Percentiles rank a stretch among this genome's conserved stretches.
Conservation (phyloP, 176 grass and related monocot genomes). For the Eleusine coracana region DNA sequence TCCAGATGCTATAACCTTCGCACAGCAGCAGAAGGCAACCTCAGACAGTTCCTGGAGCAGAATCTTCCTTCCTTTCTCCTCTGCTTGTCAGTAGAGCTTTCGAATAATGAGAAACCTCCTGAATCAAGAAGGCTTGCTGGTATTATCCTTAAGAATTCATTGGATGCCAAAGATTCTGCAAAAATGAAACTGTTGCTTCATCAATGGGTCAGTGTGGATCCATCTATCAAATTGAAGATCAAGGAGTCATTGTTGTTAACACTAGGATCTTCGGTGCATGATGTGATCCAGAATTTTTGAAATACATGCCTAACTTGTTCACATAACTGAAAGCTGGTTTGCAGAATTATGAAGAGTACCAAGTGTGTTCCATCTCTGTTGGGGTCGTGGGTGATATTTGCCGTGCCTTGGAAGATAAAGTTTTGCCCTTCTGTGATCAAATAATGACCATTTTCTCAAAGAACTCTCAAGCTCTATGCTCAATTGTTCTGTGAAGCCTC, state of each 20-base stretch:
- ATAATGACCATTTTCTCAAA: slow-evolving; percentile 85
- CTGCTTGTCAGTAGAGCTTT: slow-evolving; percentile 69
- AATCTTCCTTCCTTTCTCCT: slow-evolving; percentile 92
- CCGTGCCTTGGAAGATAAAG: slow-evolving; percentile 78
- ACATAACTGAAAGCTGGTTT: slow-evolving; percentile 78
- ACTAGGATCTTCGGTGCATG: slow-evolving; percentile 67
- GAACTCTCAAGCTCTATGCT: slow-evolving; percentile 77
- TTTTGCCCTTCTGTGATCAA: slow-evolving; percentile 80
- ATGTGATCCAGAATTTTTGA: slow-evolving; percentile 66
- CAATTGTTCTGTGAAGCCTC: slow-evolving; percentile 76
- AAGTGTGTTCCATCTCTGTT: slow-evolving; percentile 85
- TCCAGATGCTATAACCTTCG: slow-evolving; percentile 63
- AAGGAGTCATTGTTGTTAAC: slow-evolving; percentile 84
- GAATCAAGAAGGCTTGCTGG: slow-evolving; percentile 83
- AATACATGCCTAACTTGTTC: slow-evolving; percentile 83
- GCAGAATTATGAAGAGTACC: slow-evolving; percentile 85
- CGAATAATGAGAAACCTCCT: slow-evolving; percentile 64
- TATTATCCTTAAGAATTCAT: slow-evolving; percentile 78
- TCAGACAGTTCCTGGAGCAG: slow-evolving; percentile 91
- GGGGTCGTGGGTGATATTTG: slow-evolving; percentile 87
- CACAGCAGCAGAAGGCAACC: slow-evolving; percentile 58
- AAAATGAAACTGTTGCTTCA: slow-evolving; percentile 63
- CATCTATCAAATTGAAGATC: slow-evolving; percentile 66
- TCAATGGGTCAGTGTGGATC: slow-evolving; percentile 71
- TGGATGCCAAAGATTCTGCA: slow-evolving; percentile 71